phyloP scores from a whole-genome alignment of 495 filamentous ascomycete genomes.

The Podospora didyma region DNA sequence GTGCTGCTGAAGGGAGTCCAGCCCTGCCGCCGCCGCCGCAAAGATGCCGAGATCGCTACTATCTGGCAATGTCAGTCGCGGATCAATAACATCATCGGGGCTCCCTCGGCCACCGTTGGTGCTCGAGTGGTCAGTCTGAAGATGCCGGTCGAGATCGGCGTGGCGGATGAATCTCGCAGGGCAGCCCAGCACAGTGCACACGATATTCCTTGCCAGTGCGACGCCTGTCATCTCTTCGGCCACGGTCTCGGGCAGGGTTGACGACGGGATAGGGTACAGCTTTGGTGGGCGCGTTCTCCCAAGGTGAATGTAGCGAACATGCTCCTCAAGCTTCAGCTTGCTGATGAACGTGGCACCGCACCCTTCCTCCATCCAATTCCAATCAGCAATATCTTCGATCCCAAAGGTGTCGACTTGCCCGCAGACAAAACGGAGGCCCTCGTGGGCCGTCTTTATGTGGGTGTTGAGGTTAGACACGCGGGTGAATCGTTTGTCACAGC shows the following conservation, averaged over 20 bases:
- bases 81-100: conserved; percentile 9
- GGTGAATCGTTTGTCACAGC: conserved; percentile 70
- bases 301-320: conserved; percentile 72
- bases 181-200: conserved; percentile 54
- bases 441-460: conserved; percentile 73
- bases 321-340: conserved; percentile 74
- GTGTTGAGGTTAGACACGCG: conserved; percentile 72
- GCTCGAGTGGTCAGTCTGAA: conserved; percentile 34
- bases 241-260: conserved; percentile 2
- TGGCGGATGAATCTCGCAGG: conserved; percentile 58
- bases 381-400: conserved; percentile 56
- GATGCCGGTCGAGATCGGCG: conserved; percentile 64
- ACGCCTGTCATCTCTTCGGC: conserved; percentile 39
- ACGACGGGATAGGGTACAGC: conserved; percentile 28
- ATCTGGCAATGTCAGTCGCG: conserved; percentile 1
- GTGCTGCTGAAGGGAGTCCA: not conserved
- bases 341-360: conserved; percentile 67
- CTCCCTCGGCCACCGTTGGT: not conserved
- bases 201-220: conserved; percentile 28
- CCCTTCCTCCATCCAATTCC: conserved; percentile 56
- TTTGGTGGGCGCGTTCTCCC: conserved; percentile 46
- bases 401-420: conserved; percentile 58
- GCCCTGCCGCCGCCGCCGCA: not conserved
- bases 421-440: conserved; percentile 68
- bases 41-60: not conserved